Evolutionary conservation across 768 basidiomycete genomes (phyloP), one percentile per base, ranked within the genome.

Genomic region (Paxillus rubicundulus): DNA sequence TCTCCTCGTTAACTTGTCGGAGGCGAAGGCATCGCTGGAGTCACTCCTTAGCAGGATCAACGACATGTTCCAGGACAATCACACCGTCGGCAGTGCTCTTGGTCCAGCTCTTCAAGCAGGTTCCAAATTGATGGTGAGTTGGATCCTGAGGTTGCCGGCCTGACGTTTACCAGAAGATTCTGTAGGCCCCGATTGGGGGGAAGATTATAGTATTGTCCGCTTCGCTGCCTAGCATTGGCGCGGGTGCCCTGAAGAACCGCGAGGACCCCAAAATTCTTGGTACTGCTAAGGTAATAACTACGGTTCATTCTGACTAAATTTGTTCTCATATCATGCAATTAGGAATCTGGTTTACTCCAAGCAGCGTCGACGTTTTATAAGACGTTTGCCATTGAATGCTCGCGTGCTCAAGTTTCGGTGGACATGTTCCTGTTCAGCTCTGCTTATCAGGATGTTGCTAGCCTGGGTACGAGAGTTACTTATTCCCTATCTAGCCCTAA

Each of bases 371-470:
- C 88, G 4, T 99, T 96, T 77, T 98, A 98, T 79, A 99, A 99
- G 77, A 92, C 91, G 0, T 98, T 98, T 59, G 94, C 97, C 16
- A 99, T 98, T 63, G 97, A 98, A 61, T 98, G 96, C 67, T 98
- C 96, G 12, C 85, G 95, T 52, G 86, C 91, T 5, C 97, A 98
- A 70, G 92, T 99, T 41, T 92, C 94, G 0, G 96, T 98, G 53
- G 96, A 98, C 69, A 98, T 99, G 96, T 98, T 98, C 86, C 77
- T 99, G 52, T 98, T 98, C 77, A 91, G 91, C 59, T 79, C 92
- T 8, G 77, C 79, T 17, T 99, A 98, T 67, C 94, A 95, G 60
- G 97, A 98, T 71, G 92, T 98, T 40, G 93, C 97, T 1, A 93
- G 86, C 54, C 79, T 99, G 16, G 87, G 93, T 92, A 65, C 56